Base-by-base conservation (phyloP, 179 eudicot species). In the Patellifolia procumbens region DNA sequence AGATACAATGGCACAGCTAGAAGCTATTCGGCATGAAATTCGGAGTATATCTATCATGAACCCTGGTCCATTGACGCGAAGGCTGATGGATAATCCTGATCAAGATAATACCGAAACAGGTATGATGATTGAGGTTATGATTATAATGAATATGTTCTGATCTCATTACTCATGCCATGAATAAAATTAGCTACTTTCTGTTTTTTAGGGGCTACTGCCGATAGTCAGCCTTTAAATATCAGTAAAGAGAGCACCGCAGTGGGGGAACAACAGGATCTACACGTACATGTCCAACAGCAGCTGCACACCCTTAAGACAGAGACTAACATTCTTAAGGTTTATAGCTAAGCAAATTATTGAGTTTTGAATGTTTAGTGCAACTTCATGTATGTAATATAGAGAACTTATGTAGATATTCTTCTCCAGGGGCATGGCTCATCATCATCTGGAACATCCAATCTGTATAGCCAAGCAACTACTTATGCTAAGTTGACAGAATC, bases 1-100 rank as follows among this genome's bases (percentile, higher is more conserved):
- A 90, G 97, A 94, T 73, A 85, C 96, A 29, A 85, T 90, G 84
- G 89, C 98, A 43, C 97, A 94, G 74, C 80, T 94, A 76, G 97
- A 91, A 68, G 97, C 98, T 24, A 92, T 94, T 68, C 97, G 97
- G 39, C 85, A 92, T 84, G 97, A 89, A 85, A 81, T 92, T 63
- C 89, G 93, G 63, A 79, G 90, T 35, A 49, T 90, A 49, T 92
- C 97, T 61, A 82, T 89, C 78, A 84, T 92, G 88, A 92, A 92
- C 81, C 92, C 97, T 76, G 93, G 97, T 70, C 91, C 93, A 59
- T 6, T 90, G 84, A 86, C 91, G 49, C 90, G 85, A 68, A 86
- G 89, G 79, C 77, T 94, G 63, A 91, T 87, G 78, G 91, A 92
- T 82, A 87, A 83, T 75, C 58, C 85, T 63, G 86, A 71, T 51